Evolutionary conservation across 306 rosid species (phyloP).

Genomic region (Glycine tomentella): DNA sequence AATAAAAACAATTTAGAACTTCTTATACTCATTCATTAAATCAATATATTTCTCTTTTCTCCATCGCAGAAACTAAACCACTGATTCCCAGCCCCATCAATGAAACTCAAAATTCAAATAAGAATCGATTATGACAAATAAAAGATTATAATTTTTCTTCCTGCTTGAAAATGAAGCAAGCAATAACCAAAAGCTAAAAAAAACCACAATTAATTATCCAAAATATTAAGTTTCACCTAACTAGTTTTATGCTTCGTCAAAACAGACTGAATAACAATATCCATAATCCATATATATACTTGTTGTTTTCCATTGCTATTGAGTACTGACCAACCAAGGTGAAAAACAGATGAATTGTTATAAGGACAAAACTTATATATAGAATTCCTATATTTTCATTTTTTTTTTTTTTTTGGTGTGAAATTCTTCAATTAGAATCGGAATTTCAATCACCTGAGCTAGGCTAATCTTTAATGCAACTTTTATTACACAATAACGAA

Average conservation of each 20-base stretch:
- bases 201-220: neutral
- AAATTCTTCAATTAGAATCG: too few relatives aligned
- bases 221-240: constrained; percentile 1
- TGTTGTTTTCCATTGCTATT: neutral
- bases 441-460: neutral
- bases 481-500: neutral
- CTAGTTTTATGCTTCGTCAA: neutral
- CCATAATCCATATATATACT: neutral
- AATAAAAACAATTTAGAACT: neutral
- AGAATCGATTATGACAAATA: neutral
- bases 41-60: constrained; percentile 28
- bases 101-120: neutral
- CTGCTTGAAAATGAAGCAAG: constrained; percentile 1
- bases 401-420: too few relatives aligned
- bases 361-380: neutral
- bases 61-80: constrained; percentile 1
- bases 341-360: neutral
- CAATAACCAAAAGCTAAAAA: neutral
- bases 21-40: constrained; percentile 34
- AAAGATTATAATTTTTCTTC: constrained; percentile 13
- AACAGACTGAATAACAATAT: constrained; percentile 25
- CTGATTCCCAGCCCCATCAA: neutral
- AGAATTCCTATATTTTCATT: too few relatives aligned
- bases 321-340: neutral
- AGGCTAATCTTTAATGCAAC: neutral